Evolutionary conservation across 2,329 filamentous ascomycete species (phyloP), one percentile per base, ranked within the genome.

Genomic region (Ceratocystis huliohia): DNA sequence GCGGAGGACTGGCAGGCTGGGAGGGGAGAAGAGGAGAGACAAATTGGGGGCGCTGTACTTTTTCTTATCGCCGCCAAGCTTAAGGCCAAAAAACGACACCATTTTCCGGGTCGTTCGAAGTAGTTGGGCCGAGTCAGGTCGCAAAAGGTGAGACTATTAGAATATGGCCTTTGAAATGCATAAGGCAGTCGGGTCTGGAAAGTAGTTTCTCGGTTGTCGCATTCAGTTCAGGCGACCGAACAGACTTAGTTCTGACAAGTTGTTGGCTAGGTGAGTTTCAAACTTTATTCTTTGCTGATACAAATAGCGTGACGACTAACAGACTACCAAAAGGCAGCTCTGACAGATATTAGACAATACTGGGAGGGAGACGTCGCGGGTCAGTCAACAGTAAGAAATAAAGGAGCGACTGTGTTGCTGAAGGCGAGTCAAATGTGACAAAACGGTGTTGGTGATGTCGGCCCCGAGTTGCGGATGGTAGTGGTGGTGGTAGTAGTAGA

Each of bases 61-160:
- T 74, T 84, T 84, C 75, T 79, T 83, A 69, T 81, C 80, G 70
- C 77, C 77, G 63, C 81, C 80, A 68, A 84, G 76, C 72, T 80
- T 83, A 72, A 84, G 74, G 63, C 82, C 81, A 69, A 84, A 83
- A 69, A 84, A 82, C 1, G 82, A 83, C 25, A 84, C 82, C 82
- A 67, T 67, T 28, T 13, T 28, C 84, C 61, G 17, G 73, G 17
- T 50, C 22, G 48, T 68, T 33, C 1, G 8, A 41, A 41, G 22
- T 2, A 25, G 30, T 5, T 53, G 13, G 25, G 8, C 30, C 53
- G n/a, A 64, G 15, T 13, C 33, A 64, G 53, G 53, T 57, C 13
- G 28, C 22, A 57, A 28, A 28, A 22, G 17, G 15, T 22, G 33
- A 65, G 10, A 30, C 25, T 25, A 45, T 7, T 10, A n/a, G 13